These are phyloP conservation scores for Sarocladium brachiariae DNA, from an alignment of 2,329 filamentous ascomycete species.

Conservation along the genomic window DNA sequence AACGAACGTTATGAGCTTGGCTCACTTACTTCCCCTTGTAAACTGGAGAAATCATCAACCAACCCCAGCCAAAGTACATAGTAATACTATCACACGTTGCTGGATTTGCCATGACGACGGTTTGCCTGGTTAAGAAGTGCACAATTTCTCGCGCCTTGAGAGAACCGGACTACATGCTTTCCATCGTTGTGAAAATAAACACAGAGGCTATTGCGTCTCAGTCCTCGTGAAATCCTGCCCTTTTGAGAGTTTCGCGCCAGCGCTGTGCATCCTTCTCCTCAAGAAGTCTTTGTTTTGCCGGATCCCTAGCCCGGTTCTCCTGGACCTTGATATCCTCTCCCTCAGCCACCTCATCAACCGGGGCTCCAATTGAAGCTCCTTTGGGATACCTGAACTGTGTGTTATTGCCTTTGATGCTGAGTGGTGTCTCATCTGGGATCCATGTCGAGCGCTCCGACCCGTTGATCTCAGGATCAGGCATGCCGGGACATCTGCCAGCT, in stretches of 20 bases:
- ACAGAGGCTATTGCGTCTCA: no score
- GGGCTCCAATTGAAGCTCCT: background rate
- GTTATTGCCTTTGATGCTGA: background rate
- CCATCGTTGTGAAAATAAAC: no score
- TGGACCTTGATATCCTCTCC: background rate
- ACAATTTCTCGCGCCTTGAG: no score
- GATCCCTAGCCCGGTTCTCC: background rate
- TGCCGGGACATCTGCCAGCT: background rate
- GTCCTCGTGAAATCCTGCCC: no score
- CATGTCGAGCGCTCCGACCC: background rate
- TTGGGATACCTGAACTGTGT: background rate
- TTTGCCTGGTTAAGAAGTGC: no score
- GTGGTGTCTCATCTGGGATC: background rate
- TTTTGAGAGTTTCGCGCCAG: background rate
- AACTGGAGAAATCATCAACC: no score
- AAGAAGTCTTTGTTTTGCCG: background rate
- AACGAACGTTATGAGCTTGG: no score
- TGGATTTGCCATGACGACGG: no score
- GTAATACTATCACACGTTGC: no score
- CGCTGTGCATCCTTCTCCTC: constrained; percentile 5
- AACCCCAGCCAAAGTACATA: no score
- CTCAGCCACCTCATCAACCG: background rate
- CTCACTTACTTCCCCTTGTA: no score
- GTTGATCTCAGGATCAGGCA: background rate
- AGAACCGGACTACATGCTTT: no score